Percentiles rank a stretch among this genome's conserved stretches.
Evolutionary conservation across 2,329 filamentous ascomycete genomes (phyloP).

Genomic region (Orbilia oligospora): DNA sequence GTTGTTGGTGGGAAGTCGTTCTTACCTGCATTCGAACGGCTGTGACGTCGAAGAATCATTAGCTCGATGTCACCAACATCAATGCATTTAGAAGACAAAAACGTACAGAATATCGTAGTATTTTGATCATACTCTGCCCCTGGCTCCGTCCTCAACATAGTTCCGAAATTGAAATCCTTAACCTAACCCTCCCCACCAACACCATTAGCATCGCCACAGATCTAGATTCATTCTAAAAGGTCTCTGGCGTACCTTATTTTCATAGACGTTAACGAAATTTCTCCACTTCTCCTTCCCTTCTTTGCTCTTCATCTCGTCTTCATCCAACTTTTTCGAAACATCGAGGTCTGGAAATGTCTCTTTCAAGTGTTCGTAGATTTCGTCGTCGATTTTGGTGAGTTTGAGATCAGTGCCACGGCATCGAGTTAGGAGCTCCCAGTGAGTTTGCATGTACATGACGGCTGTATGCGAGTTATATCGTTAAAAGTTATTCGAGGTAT

Average conservation of each 20-base stretch:
- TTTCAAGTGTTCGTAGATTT: slow-evolving; percentile 91
- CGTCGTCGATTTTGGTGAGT: slow-evolving; percentile 93
- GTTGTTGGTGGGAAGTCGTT: not conserved
- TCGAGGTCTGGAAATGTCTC: slow-evolving; percentile 94
- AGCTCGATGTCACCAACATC: slow-evolving; percentile 1
- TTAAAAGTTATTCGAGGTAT: not conserved
- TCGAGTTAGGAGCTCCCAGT: slow-evolving; percentile 95
- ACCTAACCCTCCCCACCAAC: slow-evolving; percentile 68
- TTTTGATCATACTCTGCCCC: slow-evolving; percentile 88
- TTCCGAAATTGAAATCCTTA: slow-evolving; percentile 98
- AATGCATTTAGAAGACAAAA: not conserved
- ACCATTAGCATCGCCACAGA: not conserved
- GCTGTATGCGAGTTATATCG: slow-evolving; percentile 68
- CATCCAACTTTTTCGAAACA: slow-evolving; percentile 82
- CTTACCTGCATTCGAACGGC: slow-evolving; percentile 72
- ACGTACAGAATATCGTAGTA: slow-evolving; percentile 89
- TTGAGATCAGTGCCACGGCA: slow-evolving; percentile 89
- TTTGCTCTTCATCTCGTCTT: slow-evolving; percentile 98
- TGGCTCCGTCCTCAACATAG: slow-evolving; percentile 84
- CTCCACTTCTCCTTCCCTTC: slow-evolving; percentile 93
- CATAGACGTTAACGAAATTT: slow-evolving; percentile 92
- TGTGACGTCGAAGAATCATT: slow-evolving; percentile 52
- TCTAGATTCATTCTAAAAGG: not conserved
- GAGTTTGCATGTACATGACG: slow-evolving; percentile 95
- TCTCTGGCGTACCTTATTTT: slow-evolving; percentile 76